Percentiles rank a stretch among this genome's conserved stretches.
These are phyloP conservation scores for Geotrichum klebahnii DNA, from an alignment of 1,139 yeast species.

Conservation along the genomic window DNA sequence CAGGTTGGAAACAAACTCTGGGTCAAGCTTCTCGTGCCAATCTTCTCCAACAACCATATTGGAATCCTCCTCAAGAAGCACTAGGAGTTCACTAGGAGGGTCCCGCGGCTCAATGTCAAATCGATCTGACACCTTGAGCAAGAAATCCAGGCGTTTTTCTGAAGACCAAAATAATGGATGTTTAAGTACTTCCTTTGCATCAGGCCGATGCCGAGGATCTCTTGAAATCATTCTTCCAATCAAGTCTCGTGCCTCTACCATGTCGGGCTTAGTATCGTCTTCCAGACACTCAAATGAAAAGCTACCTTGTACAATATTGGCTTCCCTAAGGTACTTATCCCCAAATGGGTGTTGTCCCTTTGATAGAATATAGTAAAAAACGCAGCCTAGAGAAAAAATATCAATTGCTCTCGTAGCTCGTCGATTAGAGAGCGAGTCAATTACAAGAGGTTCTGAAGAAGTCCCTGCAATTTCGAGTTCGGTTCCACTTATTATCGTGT, in stretches of 20 bases:
- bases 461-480: constrained; percentile 23
- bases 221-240: constrained; percentile 65
- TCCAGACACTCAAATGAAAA: constrained; percentile 50
- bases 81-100: constrained; percentile 68
- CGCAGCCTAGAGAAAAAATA: constrained; percentile 91
- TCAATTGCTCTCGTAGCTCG: constrained; percentile 88
- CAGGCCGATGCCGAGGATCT: constrained; percentile 71
- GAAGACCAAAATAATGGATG: constrained; percentile 89
- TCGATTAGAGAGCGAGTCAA: constrained; percentile 46
- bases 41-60: constrained; percentile 54
- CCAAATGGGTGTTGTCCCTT: constrained; percentile 95
- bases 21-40: constrained; percentile 77
- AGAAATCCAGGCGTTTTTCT: constrained; percentile 70
- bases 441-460: constrained; percentile 36
- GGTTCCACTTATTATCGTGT: constrained; percentile 1
- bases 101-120: constrained; percentile 85
- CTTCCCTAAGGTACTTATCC: constrained; percentile 79
- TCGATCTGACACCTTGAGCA: constrained; percentile 82
- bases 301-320: constrained; percentile 75
- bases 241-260: constrained; percentile 66
- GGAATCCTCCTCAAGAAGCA: constrained; percentile 57
- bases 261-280: constrained; percentile 44
- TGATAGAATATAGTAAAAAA: constrained; percentile 78
- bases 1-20: constrained; percentile 67
- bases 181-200: constrained; percentile 58